A percentile compares a stretch with the other conserved stretches of the same genome.
Evolutionary conservation across 1,284 basidiomycete genomes (phyloP).

Genomic region (Chiua sp.): DNA sequence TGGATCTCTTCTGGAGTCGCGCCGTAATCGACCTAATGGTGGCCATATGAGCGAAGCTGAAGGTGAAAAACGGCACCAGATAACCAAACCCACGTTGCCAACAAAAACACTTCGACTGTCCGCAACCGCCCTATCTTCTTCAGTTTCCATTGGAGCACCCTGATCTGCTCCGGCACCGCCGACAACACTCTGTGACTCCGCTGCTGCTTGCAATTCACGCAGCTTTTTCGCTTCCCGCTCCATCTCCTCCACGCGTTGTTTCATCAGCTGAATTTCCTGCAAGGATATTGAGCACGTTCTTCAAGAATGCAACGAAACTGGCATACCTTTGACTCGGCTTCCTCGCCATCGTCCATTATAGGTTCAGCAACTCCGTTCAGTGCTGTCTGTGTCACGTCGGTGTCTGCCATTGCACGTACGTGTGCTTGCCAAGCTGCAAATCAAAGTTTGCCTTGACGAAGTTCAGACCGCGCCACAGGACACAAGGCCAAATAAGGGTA

Average conservation of each 20-base stretch:
- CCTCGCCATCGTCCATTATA: conserved; percentile 59
- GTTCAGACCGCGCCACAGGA: conserved; percentile 23
- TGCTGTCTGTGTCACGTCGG: conserved; percentile 42
- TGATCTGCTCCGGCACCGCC: conserved; percentile 47
- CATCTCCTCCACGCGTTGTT: conserved; percentile 93
- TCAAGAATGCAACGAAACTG: background rate
- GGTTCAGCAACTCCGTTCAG: conserved; percentile 42
- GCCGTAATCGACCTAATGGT: conserved; percentile 90
- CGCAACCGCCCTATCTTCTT: conserved; percentile 78
- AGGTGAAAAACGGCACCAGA: conserved; percentile 10
- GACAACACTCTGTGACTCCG: conserved; percentile 62
- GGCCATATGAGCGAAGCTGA: conserved; percentile 10
- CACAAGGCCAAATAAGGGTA: conserved; percentile 31
- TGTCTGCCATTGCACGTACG: conserved; percentile 38
- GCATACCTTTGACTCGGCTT: conserved; percentile 60
- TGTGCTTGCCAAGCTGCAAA: conserved; percentile 12
- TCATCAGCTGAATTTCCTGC: conserved; percentile 87
- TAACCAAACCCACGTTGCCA: conserved; percentile 81
- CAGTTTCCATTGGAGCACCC: conserved; percentile 66
- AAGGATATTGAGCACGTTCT: conserved; percentile 16
- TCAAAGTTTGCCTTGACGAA: conserved; percentile 29
- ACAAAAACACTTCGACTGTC: conserved; percentile 94
- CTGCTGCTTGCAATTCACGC: conserved; percentile 89
- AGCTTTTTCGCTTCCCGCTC: conserved; percentile 90
- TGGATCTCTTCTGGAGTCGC: conserved; percentile 99